Base-by-base conservation (phyloP, 208 protist genomes). In the Leishmania lainsoni region DNA sequence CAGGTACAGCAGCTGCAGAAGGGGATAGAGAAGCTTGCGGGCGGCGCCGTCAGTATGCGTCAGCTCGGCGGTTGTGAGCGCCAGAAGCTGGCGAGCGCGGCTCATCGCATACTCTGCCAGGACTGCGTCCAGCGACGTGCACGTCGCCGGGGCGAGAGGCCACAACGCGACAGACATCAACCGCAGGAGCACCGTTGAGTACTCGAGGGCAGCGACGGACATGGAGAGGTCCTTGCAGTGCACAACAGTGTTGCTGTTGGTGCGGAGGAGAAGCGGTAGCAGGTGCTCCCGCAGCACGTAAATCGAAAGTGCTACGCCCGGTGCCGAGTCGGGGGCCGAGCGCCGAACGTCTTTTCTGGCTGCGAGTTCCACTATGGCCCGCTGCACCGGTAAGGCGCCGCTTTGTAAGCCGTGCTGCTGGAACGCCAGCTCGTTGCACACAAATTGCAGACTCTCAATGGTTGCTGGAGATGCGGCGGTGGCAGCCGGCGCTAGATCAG, bases 1-100 rank as follows among this genome's bases (percentile, higher is more conserved):
- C 59, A 93, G 71, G 51, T 88, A 86, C 4, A 91, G 58, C 9
- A 87, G 65, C 75, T 91, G 87, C 76, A 87, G 70, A 42, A 86
- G 42, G 14, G 58, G 75, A 42, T 56, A 39, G 26, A 78, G 66
- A 5, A 79, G 79, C 4, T 63, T 58, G 1, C 52, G 32, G 8
- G 68, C 20, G 73, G 79, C 65, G 68, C 66, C 52, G 51, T 48
- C 51, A 54, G 45, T 5, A 14, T 14, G 26, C 8, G 56, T 48
- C n/a, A 81, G 22, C 58, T 85, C 83, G 16, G 29, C 63, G 1
- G 69, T 54, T 16, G 77, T 69, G 22, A 76, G 81, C 5, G 76
- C 69, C 4, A 87, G 86, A 39, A 83, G 48, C 9, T 86, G 70
- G 20, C 77, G 76, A 20, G 87, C 71, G 66, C 85, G 59, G 26